Evolutionary conservation across 1,139 yeast species (phyloP), one percentile per base, ranked within the genome.

Genomic region (Lodderomyces jiufengensis): DNA sequence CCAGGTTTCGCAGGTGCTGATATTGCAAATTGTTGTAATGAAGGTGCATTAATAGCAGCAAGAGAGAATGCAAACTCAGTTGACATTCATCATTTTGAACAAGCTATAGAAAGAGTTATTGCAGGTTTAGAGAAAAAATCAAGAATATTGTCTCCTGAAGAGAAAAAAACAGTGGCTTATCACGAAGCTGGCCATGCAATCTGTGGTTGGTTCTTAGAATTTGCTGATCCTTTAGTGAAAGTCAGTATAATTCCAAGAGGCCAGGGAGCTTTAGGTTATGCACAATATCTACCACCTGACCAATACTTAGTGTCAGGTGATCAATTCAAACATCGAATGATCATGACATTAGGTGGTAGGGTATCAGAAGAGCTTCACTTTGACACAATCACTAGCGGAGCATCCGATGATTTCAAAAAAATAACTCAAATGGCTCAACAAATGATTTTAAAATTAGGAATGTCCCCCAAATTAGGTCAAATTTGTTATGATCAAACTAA

Each of bases 1-100:
- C 92, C 94, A 1, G 94, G 94, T 0, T 84, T 84, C 55, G 79
- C 88, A 1, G 94, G 94, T 57, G 94, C 94, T 24, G 94, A 84
- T 56, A 84, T 84, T 55, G 88, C 94, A 34, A 84, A 84, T 54
- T 82, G 82, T 48, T 82, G 88, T 59, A 84, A 84, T 50, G 94
- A 84, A 57, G 90, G 90, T 41, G 92, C 92, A 2, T 70, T 84
- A 49, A 80, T 82, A 51, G 92, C 92, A 12, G 92, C 92, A 1
- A 72, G 94, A 58, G 70, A 70, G 41, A 76, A 80, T 50, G 76
- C 80, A 4, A 54, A 60, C 1, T 57, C 70, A 15, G 87, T 84
- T 13, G 77, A 70, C 31, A 55, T 74, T 24, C 63, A 65, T 33
- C 88, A 84, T 57, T 84, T 84, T 50, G 94, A 84, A 52, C 80